Percentiles rank a stretch among this genome's conserved stretches.
These are phyloP conservation scores for Trichophyton verrucosum DNA, from an alignment of 2,329 filamentous ascomycete genomes.

Conservation along the genomic window DNA sequence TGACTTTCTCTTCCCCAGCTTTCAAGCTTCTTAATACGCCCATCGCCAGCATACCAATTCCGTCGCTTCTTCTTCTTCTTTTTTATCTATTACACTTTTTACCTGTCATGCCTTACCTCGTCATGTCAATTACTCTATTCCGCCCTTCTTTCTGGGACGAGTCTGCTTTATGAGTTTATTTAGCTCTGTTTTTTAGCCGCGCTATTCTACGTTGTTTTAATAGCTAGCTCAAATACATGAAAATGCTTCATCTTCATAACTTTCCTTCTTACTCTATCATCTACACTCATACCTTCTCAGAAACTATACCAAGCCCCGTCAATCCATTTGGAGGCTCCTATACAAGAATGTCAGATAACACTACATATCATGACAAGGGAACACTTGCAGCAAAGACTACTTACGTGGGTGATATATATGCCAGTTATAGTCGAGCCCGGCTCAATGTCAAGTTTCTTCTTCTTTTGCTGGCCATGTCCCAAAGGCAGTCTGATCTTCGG, in stretches of 20 bases:
- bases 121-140: background rate
- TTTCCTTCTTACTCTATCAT: background rate
- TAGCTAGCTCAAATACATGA: background rate
- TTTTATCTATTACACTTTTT: background rate
- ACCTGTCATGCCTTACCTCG: background rate
- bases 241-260: background rate
- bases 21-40: background rate
- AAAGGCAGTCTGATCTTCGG: slow-evolving; percentile 11
- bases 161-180: background rate
- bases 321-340: background rate
- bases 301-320: background rate
- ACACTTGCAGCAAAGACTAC: background rate
- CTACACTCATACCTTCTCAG: background rate
- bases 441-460: slow-evolving; percentile 9
- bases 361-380: too few species aligned
- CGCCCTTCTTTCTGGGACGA: background rate
- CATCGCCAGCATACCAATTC: background rate
- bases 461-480: slow-evolving; percentile 7
- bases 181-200: too few species aligned
- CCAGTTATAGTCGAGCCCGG: slow-evolving; percentile 15
- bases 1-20: background rate
- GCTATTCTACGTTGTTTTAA: background rate
- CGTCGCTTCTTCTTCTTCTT: background rate
- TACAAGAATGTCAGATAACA: background rate
- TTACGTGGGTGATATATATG: slow-evolving; percentile 16